phyloP scores from a whole-genome alignment of 2,329 filamentous ascomycete genomes.

The Fusarium sarcochroum region DNA sequence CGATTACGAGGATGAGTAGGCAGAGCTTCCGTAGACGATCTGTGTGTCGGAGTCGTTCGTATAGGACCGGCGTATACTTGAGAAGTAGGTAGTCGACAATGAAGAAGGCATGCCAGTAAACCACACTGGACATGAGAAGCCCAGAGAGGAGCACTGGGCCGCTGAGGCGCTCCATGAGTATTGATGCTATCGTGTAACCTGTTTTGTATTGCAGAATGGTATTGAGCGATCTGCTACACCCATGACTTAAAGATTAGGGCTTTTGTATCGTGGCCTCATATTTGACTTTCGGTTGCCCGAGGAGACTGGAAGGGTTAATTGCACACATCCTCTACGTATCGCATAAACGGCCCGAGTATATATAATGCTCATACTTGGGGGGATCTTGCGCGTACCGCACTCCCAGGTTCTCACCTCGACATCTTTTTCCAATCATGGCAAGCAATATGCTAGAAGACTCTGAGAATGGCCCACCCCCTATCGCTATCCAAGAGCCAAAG shows the following conservation, averaged over 20 bases:
- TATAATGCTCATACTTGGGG: background rate
- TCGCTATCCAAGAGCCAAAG: background rate
- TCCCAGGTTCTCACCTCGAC: background rate
- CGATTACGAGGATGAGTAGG: slow-evolving; percentile 32
- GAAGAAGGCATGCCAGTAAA: slow-evolving; percentile 43
- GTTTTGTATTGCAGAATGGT: background rate
- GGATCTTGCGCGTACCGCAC: background rate
- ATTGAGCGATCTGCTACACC: background rate
- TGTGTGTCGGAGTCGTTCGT: slow-evolving; percentile 31
- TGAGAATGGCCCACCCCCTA: too few species aligned
- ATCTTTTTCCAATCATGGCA: slow-evolving; percentile 1
- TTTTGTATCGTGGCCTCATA: background rate
- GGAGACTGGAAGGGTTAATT: background rate
- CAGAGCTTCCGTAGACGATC: slow-evolving; percentile 32
- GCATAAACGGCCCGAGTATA: background rate
- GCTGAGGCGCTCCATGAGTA: slow-evolving; percentile 22
- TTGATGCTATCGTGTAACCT: background rate
- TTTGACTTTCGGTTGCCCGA: slow-evolving; percentile 5
- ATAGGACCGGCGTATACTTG: slow-evolving; percentile 17
- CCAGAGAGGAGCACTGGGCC: slow-evolving; percentile 38
- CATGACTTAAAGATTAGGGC: too few species aligned
- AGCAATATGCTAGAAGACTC: background rate
- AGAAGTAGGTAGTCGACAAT: slow-evolving; percentile 26
- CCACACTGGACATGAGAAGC: slow-evolving; percentile 30
- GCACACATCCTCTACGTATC: background rate